Base-by-base conservation (phyloP, 768 basidiomycete genomes). In the Lactarius psammicola region DNA sequence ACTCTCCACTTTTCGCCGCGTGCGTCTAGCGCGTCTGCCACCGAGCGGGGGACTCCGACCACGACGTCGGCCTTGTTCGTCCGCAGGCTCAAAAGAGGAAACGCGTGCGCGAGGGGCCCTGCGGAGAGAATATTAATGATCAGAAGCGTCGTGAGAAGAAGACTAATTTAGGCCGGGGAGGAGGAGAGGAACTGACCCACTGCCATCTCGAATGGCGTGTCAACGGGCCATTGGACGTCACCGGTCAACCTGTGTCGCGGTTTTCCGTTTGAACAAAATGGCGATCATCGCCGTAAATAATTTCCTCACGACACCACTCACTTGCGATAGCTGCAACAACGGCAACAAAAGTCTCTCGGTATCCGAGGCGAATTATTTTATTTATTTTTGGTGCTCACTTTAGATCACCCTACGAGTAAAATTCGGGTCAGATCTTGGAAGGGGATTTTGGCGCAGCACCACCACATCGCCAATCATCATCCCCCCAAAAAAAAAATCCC, bases 21-120 rank as follows among this genome's bases (percentile, higher is more conserved):
- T 34, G 76, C 75, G 71, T 94, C 90, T 3, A 95, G 77, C 58
- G 80, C 78, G 66, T 90, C 87, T 0, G 85, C 92, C 1, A 86
- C 77, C 0, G 87, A 88, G 69, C 85, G 80, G 1, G 82, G 77
- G 3, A 99, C 80, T 0, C 94, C 96, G 30, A 92, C 93, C 7
- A 88, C 90, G 2, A 97, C 94, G 72, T 98, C 95, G 0, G 96
- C 96, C 75, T 99, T 99, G 80, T 90, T 93, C 1, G 96, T 98
- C 20, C 96, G 84, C 65, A 98, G 77, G 72, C 92, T 93, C 30
- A 98, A 77, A 9, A 97, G 73, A 0, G 90, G 89, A 77, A 96
- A 91, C 10, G 87, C 78, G 1, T 91, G 90, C 0, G 85, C 84
- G 11, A 98, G 76, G 2, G 92, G 90, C 5, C 94, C 92, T 88